Percentiles rank a stretch among this genome's conserved stretches.
Conservation (phyloP, 164 flowering plant genomes). For the Vitis amurensis region DNA sequence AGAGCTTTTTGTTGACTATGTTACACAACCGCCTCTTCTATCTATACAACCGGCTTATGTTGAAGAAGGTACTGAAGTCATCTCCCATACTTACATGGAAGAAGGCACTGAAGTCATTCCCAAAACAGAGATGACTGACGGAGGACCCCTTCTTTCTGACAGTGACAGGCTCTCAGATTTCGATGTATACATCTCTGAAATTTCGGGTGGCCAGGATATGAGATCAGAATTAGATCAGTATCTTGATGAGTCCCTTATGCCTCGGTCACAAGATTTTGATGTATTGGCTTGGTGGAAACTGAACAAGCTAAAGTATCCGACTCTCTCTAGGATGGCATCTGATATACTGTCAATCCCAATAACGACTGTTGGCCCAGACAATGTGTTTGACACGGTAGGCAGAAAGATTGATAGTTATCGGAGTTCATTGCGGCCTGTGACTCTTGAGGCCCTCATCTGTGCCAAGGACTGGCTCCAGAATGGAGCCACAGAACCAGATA, state of each 20-base stretch:
- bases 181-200: conserved; percentile 61
- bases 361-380: conserved; percentile 48
- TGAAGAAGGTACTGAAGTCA: conserved; percentile 31
- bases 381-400: conserved; percentile 49
- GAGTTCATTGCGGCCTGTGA: conserved; percentile 48
- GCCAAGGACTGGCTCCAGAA: conserved; percentile 72
- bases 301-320: conserved; percentile 54
- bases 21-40: conserved; percentile 26
- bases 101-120: conserved; percentile 25
- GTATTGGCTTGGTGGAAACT: conserved; percentile 76
- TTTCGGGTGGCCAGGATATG: conserved; percentile 35
- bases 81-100: conserved; percentile 26
- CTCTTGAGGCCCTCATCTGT: conserved; percentile 78
- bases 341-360: conserved; percentile 66
- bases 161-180: conserved; percentile 56
- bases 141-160: conserved; percentile 21
- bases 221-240: conserved; percentile 81
- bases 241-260: conserved; percentile 63
- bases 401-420: conserved; percentile 48
- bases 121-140: conserved; percentile 30
- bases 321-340: conserved; percentile 67
- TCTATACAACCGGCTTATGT: conserved; percentile 2
- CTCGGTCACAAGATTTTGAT: conserved; percentile 57
- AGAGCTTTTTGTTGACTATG: conserved; percentile 69
- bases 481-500: conserved; percentile 18